These are phyloP conservation scores for Colletotrichum sidae DNA, from an alignment of 2,329 filamentous ascomycete genomes.

Conservation along the genomic window DNA sequence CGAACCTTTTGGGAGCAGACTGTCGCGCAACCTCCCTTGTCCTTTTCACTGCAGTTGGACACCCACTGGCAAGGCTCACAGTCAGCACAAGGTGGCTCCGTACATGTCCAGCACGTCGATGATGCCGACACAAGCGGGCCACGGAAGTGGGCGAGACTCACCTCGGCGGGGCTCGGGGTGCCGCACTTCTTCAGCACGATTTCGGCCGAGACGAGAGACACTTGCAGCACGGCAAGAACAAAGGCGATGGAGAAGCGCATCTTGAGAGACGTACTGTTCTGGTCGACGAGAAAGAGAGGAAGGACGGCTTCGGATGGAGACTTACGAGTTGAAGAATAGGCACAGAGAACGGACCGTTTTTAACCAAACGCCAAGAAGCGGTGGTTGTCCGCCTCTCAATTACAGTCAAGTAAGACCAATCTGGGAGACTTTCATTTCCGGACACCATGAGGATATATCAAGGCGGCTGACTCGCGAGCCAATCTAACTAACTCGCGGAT, in stretches of 20 bases:
- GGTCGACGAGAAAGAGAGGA: no score
- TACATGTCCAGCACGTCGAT: background rate
- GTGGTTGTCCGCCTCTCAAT: no score
- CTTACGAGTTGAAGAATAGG: no score
- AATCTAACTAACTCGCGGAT: background rate
- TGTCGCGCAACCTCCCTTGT: no score
- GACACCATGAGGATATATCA: background rate
- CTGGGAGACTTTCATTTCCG: no score
- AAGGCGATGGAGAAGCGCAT: slow-evolving; percentile 9
- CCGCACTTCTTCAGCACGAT: background rate
- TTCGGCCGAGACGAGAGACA: background rate
- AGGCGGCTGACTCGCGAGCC: background rate
- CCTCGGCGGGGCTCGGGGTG: background rate
- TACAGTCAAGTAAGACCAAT: no score
- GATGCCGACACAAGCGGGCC: background rate
- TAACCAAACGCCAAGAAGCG: no score
- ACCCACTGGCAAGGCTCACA: slow-evolving; percentile 1
- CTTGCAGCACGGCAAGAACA: slow-evolving; percentile 6
- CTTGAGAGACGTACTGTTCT: background rate
- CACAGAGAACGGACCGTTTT: no score
- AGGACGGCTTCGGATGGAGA: no score
- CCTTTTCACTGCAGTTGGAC: no score
- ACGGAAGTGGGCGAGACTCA: background rate
- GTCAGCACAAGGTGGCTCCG: background rate
- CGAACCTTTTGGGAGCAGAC: no score